phyloP scores from a whole-genome alignment of 106 monocot genomes.

The Gastrodia elata region DNA sequence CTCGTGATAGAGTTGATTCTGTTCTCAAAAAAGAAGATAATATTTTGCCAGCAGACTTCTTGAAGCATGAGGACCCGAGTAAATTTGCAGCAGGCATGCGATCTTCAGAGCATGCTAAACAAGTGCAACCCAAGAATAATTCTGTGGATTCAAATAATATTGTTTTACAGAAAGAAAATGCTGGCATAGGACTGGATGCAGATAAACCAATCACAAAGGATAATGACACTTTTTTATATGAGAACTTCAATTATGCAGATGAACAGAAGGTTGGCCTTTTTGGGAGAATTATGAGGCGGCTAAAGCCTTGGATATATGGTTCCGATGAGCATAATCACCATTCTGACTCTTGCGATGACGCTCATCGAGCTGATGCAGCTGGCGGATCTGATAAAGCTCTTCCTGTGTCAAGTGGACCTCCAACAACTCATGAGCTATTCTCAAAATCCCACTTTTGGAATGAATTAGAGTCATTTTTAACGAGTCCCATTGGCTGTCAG shows the following conservation, averaged over 20 bases:
- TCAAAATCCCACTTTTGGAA: conserved; percentile 63
- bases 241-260: conserved; percentile 3
- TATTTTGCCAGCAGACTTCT: conserved; percentile 2
- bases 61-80: conserved; percentile 5
- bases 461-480: conserved; percentile 51
- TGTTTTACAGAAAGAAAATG: not conserved
- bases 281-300: conserved; percentile 25
- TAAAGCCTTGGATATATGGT: conserved; percentile 25
- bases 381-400: conserved; percentile 1
- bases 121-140: conserved; percentile 11
- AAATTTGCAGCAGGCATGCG: not conserved
- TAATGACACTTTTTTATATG: conserved; percentile 7
- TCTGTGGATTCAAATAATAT: not conserved
- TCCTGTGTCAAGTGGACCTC: not conserved
- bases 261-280: conserved; percentile 18
- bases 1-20: conserved; percentile 1
- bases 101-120: not conserved
- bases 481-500: conserved; percentile 38
- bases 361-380: conserved; percentile 10
- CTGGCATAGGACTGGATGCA: conserved; percentile 1
- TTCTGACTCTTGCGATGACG: conserved; percentile 6
- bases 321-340: conserved; percentile 2
- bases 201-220: conserved; percentile 6
- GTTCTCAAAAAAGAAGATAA: conserved; percentile 2
- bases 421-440: conserved; percentile 42